Evolutionary conservation across 2,329 filamentous ascomycete genomes (phyloP).

Genomic region (Apiospora rasikravindrae): DNA sequence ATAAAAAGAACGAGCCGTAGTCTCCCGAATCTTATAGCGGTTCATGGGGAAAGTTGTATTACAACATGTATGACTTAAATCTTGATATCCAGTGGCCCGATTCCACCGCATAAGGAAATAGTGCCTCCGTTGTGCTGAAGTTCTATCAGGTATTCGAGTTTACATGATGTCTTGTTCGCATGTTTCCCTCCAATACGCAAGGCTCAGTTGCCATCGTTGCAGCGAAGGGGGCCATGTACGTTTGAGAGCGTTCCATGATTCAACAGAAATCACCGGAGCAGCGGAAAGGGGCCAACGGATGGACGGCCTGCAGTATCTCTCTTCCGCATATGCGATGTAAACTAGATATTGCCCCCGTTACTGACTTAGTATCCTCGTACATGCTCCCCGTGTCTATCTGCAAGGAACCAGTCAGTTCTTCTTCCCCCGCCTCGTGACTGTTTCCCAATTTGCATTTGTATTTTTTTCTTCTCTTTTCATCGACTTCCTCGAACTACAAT

Average conservation of each 20-base stretch:
- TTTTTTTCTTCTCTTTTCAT: background rate
- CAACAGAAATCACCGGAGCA: background rate
- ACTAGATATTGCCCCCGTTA: background rate
- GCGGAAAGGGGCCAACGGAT: background rate
- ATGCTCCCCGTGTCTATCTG: background rate
- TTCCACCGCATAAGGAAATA: background rate
- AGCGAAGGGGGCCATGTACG: no score
- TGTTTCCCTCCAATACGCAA: background rate
- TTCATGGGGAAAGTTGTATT: background rate
- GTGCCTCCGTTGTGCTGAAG: background rate
- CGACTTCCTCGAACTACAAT: background rate
- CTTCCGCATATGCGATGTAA: background rate
- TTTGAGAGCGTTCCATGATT: background rate
- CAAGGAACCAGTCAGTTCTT: background rate
- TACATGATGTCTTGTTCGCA: no score
- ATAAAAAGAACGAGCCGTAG: background rate
- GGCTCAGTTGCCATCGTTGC: background rate
- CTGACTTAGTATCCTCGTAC: background rate
- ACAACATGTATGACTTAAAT: background rate
- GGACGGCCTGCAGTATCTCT: background rate
- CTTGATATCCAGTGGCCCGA: background rate
- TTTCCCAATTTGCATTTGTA: background rate
- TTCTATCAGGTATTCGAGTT: background rate
- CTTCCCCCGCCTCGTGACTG: background rate
- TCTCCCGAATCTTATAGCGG: background rate